phyloP scores from a whole-genome alignment of 306 rosid genomes.

The Vigna hirtella region DNA sequence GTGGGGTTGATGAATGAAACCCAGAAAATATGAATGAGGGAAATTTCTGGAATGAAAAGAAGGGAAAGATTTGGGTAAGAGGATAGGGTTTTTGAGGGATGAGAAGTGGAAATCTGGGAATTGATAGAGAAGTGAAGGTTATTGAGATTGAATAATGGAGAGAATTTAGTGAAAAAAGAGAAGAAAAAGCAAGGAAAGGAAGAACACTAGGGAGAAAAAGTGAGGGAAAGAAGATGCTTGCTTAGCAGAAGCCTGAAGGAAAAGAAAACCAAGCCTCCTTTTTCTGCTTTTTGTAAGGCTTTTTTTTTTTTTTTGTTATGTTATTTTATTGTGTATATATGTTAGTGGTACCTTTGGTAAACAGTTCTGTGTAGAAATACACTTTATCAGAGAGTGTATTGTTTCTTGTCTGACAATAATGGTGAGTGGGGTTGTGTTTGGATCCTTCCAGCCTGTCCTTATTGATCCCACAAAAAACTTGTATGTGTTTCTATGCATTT shows the following conservation, averaged over 20 bases:
- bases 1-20: constrained; percentile 31
- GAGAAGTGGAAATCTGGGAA: constrained; percentile 5
- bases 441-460: constrained; percentile 80
- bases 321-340: background rate
- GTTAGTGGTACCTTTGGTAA: constrained; percentile 16
- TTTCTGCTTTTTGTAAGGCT: constrained; percentile 27
- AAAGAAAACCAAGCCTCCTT: constrained; percentile 27
- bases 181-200: background rate
- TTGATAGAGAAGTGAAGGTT: background rate
- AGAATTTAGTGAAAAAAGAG: background rate
- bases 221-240: constrained; percentile 33
- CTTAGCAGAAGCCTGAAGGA: constrained; percentile 28
- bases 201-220: background rate
- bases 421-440: constrained; percentile 64
- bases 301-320: background rate
- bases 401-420: constrained; percentile 50
- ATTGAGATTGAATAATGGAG: background rate
- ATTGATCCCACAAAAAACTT: constrained; percentile 50
- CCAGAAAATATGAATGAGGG: constrained; percentile 32
- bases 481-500: constrained; percentile 34
- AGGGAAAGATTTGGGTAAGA: background rate
- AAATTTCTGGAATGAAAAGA: background rate
- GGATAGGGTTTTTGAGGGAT: background rate
- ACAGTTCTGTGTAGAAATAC: constrained; percentile 15
- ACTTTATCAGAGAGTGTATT: constrained; percentile 18